These are phyloP conservation scores for Volvox africanus DNA, from an alignment of 139 green algal species.

Conservation along the genomic window DNA sequence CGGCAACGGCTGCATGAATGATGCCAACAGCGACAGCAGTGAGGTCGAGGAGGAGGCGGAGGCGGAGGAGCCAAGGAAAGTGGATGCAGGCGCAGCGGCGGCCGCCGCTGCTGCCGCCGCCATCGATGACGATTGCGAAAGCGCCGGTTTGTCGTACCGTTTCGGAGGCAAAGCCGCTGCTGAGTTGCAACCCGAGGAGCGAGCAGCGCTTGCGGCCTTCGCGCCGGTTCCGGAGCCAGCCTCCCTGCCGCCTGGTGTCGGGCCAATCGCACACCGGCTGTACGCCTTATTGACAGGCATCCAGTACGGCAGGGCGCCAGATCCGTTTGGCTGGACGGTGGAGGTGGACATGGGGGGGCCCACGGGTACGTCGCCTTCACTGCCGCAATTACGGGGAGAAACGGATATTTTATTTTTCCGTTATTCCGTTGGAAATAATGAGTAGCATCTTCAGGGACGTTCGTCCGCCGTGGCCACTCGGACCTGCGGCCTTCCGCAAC, in stretches of 20 bases:
- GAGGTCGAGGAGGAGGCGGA: neutral
- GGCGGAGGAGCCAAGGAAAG: neutral
- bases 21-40: neutral
- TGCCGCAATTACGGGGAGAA: no score
- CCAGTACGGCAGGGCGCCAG: conserved; percentile 76
- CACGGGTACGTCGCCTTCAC: neutral
- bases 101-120: neutral
- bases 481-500: no score
- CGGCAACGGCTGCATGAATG: neutral
- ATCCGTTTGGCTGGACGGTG: conserved; percentile 83
- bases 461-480: no score
- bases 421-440: no score
- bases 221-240: conserved; percentile 2
- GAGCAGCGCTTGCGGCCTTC: neutral
- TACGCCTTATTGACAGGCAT: conserved; percentile 89
- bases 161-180: neutral
- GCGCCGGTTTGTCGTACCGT: neutral
- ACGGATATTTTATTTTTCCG: no score
- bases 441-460: no score
- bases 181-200: neutral
- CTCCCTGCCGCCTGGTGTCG: conserved; percentile 32
- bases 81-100: neutral
- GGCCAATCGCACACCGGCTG: conserved; percentile 73
- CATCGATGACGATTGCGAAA: neutral
- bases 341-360: conserved; percentile 22